Conservation (phyloP, 768 basidiomycete species). For the Clavulina sp. region DNA sequence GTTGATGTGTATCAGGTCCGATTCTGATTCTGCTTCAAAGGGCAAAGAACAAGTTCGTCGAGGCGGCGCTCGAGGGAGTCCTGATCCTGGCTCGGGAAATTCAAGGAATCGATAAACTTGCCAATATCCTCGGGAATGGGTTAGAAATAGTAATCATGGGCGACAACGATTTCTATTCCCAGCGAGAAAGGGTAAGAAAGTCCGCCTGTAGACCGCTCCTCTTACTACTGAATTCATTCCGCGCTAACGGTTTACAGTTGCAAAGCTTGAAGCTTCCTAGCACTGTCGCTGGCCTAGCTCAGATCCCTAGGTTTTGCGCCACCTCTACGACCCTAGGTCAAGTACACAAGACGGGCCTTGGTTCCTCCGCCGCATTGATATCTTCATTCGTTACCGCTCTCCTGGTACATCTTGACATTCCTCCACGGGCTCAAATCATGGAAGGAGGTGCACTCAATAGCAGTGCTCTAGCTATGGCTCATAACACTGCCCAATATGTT, state of each 20-base stretch:
- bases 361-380: conserved; percentile 92
- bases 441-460: conserved; percentile 18
- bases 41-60: conserved; percentile 80
- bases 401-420: conserved; percentile 53
- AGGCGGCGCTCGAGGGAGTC: conserved; percentile 69
- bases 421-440: conserved; percentile 27
- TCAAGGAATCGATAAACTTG: conserved; percentile 27
- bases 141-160: conserved; percentile 72
- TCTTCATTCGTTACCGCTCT: conserved; percentile 83
- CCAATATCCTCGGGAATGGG: conserved; percentile 30
- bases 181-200: conserved; percentile 53
- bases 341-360: conserved; percentile 97
- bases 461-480: conserved; percentile 31
- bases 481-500: conserved; percentile 86
- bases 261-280: conserved; percentile 43
- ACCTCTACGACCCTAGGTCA: conserved; percentile 50
- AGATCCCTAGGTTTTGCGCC: conserved; percentile 58
- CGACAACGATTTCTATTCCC: conserved; percentile 97
- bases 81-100: conserved; percentile 49
- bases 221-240: not conserved
- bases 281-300: conserved; percentile 41
- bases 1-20: no score
- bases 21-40: not conserved
- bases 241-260: conserved; percentile 37
- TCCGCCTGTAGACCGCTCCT: not conserved